Base-by-base conservation (phyloP, 1,139 yeast genomes). In the Hansenula sp. region DNA sequence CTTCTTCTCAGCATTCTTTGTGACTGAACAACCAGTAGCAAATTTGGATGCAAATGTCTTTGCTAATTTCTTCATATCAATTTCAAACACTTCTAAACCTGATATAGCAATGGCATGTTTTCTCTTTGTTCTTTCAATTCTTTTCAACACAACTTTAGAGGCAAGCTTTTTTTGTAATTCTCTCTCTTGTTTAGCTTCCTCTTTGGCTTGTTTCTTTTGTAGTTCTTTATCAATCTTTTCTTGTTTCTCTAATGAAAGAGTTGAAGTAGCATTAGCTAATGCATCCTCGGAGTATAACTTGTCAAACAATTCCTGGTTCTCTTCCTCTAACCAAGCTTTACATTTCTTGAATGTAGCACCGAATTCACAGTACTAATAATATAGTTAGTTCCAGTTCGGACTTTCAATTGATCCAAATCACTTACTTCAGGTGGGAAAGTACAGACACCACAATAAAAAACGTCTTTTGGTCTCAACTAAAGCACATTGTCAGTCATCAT, bases 21-120 rank as follows among this genome's bases (percentile, higher is more conserved):
- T 82, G n/a, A 90, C 96, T 34, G 94, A 80, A 21, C 97, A 94
- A 36, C 98, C 98, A 4, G 97, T 90, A 19, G 98, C 98, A 60
- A 90, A 92, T 62, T 87, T 88, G 31, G 94, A 82, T 0, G 97
- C 95, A 64, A 92, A 88, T 1, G 89, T 82, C 71, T 92, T 92
- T 35, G 96, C 86, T 51, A 88, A 72, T 59, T 89, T 89, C 69
- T 92, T 92, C 75, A 87, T 74, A 59, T 90, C 97, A 47, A 88
- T 78, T 51, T 81, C 92, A 61, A 88, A 84, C 36, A 89, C 88
- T 59, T 90, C 97, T 48, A 90, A 71, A 19, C 97, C 97, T 16
- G 85, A 75, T 42, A 90, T 82, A 26, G 95, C 85, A 43, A 89
- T 83, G 42, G 89, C 86, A 60, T 84, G 89, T 63, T 90, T 90